Percentiles rank a stretch among this genome's conserved stretches.
These are phyloP conservation scores for Penicillium digitatum DNA, from an alignment of 2,329 filamentous ascomycete species.

Conservation along the genomic window DNA sequence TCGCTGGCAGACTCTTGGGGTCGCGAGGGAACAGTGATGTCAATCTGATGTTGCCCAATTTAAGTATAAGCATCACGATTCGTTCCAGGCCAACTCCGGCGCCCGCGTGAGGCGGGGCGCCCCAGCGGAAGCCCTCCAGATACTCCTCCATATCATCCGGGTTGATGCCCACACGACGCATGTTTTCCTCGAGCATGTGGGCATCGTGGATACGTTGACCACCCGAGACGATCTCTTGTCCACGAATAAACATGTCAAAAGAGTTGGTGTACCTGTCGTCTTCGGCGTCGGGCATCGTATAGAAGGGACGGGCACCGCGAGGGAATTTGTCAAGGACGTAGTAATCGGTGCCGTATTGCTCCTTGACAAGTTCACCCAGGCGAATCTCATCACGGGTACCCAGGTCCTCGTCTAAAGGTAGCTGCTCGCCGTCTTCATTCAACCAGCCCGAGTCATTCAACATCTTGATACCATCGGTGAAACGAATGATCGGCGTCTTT, in stretches of 20 bases:
- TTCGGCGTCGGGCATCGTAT: constrained; percentile 77
- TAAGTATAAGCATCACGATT: constrained; percentile 78
- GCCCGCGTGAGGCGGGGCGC: constrained; percentile 82
- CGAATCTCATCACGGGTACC: constrained; percentile 82
- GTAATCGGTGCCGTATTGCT: constrained; percentile 85
- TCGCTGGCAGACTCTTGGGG: constrained; percentile 76
- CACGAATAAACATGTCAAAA: constrained; percentile 90
- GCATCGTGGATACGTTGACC: constrained; percentile 90
- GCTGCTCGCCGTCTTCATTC: constrained; percentile 69
- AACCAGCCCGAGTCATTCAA: constrained; percentile 72
- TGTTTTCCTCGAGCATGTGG: constrained; percentile 67
- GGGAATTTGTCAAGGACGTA: constrained; percentile 95
- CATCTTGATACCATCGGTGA: constrained; percentile 74
- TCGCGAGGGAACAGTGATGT: constrained; percentile 85
- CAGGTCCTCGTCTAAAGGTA: constrained; percentile 73
- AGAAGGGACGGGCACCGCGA: constrained; percentile 77
- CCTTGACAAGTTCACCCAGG: constrained; percentile 76
- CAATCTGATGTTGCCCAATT: constrained; percentile 83
- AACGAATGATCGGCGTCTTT: constrained; percentile 75
- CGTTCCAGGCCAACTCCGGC: constrained; percentile 88
- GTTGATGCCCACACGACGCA: constrained; percentile 70
- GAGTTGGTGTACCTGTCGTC: constrained; percentile 77
- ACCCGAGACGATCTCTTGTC: constrained; percentile 87
- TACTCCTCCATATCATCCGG: constrained; percentile 87
- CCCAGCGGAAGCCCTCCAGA: constrained; percentile 80